phyloP scores from a whole-genome alignment of 805 yeast species.

The Torulaspora quercuum region DNA sequence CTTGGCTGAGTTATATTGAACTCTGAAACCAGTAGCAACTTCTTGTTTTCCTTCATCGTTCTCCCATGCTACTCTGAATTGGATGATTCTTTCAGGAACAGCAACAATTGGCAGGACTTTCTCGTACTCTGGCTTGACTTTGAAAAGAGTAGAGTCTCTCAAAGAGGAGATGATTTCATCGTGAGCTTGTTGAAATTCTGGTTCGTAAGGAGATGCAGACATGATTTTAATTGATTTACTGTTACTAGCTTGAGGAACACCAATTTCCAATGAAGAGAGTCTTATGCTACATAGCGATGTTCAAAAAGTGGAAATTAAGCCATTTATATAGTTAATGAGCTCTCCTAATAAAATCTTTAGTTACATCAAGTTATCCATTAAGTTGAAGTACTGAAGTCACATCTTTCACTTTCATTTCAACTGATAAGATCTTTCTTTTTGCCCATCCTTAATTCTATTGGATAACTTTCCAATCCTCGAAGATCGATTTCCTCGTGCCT shows the following conservation, averaged over 20 bases:
- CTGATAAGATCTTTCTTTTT: slow-evolving; percentile 1
- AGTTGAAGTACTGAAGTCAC: too few relatives aligned
- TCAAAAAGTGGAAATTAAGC: slow-evolving; percentile 2
- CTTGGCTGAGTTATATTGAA: slow-evolving; percentile 95
- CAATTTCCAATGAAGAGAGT: too few relatives aligned
- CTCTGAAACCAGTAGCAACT: slow-evolving; percentile 97
- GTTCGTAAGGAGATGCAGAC: slow-evolving; percentile 50
- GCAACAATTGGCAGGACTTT: slow-evolving; percentile 86
- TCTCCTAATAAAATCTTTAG: too few relatives aligned
- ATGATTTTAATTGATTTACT: slow-evolving; percentile 2
- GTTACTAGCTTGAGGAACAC: too few relatives aligned
- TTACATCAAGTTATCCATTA: too few relatives aligned
- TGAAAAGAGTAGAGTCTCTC: slow-evolving; percentile 86
- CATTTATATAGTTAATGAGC: too few relatives aligned
- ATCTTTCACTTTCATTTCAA: too few relatives aligned
- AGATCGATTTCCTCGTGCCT: too few relatives aligned
- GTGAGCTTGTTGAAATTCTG: slow-evolving; percentile 99
- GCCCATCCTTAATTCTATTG: slow-evolving; percentile 3
- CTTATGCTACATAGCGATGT: too few relatives aligned
- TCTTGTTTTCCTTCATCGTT: slow-evolving; percentile 87
- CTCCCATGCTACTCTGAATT: slow-evolving; percentile 98
- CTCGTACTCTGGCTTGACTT: slow-evolving; percentile 84
- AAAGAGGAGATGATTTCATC: slow-evolving; percentile 85
- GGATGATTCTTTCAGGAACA: slow-evolving; percentile 92
- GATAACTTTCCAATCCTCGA: not conserved